These are phyloP conservation scores for Hymenoscyphus fraxineus DNA, from an alignment of 2,329 filamentous ascomycete species.

Conservation along the genomic window DNA sequence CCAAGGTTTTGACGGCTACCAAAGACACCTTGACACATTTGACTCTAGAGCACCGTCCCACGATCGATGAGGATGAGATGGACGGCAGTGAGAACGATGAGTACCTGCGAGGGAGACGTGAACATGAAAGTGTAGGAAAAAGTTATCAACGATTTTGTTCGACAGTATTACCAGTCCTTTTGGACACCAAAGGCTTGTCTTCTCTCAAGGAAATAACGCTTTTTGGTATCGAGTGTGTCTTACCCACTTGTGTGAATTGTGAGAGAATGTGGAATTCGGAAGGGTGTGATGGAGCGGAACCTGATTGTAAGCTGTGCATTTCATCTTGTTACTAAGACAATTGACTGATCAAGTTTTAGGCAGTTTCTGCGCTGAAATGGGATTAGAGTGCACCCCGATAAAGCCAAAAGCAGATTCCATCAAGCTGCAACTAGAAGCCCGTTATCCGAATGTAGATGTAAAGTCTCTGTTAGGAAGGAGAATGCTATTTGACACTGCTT, in stretches of 20 bases:
- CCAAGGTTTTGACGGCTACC: background rate
- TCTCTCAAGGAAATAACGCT: background rate
- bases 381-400: background rate
- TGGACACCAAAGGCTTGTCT: background rate
- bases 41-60: background rate
- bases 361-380: background rate
- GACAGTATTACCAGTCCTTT: background rate
- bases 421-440: background rate
- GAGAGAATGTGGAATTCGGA: too few relatives aligned
- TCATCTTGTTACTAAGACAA: background rate
- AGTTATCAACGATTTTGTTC: background rate
- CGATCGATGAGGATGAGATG: background rate
- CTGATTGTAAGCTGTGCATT: background rate
- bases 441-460: background rate
- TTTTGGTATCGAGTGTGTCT: background rate
- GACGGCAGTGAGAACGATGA: background rate
- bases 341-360: background rate
- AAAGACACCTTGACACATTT: background rate
- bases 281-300: background rate
- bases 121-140: background rate
- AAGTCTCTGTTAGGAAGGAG: background rate
- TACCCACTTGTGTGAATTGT: background rate
- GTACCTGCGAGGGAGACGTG: background rate
- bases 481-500: background rate
- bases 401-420: background rate